A percentile compares a stretch with the other conserved stretches of the same genome.
These are phyloP conservation scores for Fusarium sp. DNA, from an alignment of 2,329 filamentous ascomycete genomes.

Conservation along the genomic window DNA sequence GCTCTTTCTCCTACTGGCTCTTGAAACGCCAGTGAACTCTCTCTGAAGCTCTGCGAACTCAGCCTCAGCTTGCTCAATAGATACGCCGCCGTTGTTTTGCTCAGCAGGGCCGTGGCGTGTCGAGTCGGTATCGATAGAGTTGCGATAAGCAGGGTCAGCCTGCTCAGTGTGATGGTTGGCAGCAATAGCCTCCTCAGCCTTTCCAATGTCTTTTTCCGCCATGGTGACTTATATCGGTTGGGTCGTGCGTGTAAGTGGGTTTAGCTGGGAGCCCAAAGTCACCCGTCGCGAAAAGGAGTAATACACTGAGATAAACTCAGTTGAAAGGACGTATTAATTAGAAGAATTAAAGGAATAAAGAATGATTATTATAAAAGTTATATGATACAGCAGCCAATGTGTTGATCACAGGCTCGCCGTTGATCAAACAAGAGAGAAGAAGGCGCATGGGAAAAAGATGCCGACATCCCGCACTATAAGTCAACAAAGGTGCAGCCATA, in stretches of 20 bases:
- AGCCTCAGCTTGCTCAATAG: slow-evolving; percentile 72
- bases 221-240: slow-evolving; percentile 19
- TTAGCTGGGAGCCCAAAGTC: slow-evolving; percentile 41
- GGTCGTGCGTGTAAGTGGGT: not conserved
- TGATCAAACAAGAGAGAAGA: slow-evolving; percentile 7
- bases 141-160: slow-evolving; percentile 36
- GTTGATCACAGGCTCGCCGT: not conserved
- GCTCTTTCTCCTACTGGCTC: slow-evolving; percentile 53
- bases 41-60: slow-evolving; percentile 76
- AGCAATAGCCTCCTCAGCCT: slow-evolving; percentile 43
- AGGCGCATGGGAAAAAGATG: slow-evolving; percentile 17
- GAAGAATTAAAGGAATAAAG: not conserved
- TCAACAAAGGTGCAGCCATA: not conserved
- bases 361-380: not conserved
- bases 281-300: slow-evolving; percentile 33
- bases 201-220: slow-evolving; percentile 44
- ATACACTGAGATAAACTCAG: not conserved
- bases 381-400: not conserved
- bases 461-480: slow-evolving; percentile 33
- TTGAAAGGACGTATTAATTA: not conserved
- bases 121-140: slow-evolving; percentile 43
- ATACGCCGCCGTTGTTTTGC: slow-evolving; percentile 59
- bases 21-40: slow-evolving; percentile 67
- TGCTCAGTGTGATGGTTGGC: slow-evolving; percentile 42
- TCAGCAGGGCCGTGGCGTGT: slow-evolving; percentile 38